These are phyloP conservation scores for Moesziomyces aphidis DNA, from an alignment of 1,284 basidiomycete species.

Conservation along the genomic window DNA sequence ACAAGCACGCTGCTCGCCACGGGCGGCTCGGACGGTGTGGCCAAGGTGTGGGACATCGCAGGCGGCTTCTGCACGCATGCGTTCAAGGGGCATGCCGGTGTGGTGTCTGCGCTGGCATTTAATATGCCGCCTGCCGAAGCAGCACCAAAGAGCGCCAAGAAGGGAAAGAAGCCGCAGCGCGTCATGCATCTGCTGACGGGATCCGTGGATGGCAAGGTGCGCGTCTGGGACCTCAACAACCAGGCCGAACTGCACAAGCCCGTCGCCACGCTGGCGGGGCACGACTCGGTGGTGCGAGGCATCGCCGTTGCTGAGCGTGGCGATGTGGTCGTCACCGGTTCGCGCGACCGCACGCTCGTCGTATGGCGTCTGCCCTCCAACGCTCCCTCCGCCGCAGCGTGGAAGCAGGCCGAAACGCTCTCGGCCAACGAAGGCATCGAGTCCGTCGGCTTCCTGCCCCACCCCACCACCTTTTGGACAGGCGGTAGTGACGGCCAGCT, in stretches of 20 bases:
- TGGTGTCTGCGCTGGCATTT: slow-evolving; percentile 87
- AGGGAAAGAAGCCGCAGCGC: slow-evolving; percentile 8
- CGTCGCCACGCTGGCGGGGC: slow-evolving; percentile 46
- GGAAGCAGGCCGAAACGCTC: slow-evolving; percentile 58
- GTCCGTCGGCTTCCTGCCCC: slow-evolving; percentile 52
- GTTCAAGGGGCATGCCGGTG: slow-evolving; percentile 90
- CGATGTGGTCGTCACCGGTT: slow-evolving; percentile 47
- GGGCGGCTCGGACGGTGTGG: slow-evolving; percentile 92
- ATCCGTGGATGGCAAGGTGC: slow-evolving; percentile 72
- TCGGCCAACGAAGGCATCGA: slow-evolving; percentile 62
- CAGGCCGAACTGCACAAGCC: slow-evolving; percentile 48
- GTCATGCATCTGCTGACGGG: slow-evolving; percentile 87
- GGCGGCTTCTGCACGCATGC: slow-evolving; percentile 92
- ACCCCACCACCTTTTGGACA: slow-evolving; percentile 49
- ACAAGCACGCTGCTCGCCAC: slow-evolving; percentile 91
- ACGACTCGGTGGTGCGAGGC: slow-evolving; percentile 64
- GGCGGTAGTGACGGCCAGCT: slow-evolving; percentile 56
- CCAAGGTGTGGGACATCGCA: slow-evolving; percentile 94
- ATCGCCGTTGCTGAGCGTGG: slow-evolving; percentile 57
- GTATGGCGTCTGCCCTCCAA: slow-evolving; percentile 45
- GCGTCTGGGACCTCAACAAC: slow-evolving; percentile 64
- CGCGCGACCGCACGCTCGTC: slow-evolving; percentile 59
- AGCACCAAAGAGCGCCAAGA: slow-evolving; percentile 3
- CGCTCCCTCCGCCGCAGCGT: slow-evolving; percentile 12
- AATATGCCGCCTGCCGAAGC: slow-evolving; percentile 77